phyloP scores from a whole-genome alignment of 495 filamentous ascomycete species.

The Viridothelium virens region DNA sequence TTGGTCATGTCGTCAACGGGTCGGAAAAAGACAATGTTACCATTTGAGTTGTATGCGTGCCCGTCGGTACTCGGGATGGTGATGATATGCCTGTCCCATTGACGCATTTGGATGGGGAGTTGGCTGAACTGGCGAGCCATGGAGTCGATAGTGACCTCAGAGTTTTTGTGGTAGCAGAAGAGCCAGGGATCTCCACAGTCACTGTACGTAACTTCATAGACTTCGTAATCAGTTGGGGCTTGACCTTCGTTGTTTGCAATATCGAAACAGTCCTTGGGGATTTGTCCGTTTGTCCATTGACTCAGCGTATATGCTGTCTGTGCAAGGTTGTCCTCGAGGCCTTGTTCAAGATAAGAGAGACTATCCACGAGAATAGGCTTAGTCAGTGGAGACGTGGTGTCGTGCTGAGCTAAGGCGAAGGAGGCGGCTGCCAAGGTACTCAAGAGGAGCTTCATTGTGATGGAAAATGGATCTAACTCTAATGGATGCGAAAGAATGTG shows the following conservation, averaged over 20 bases:
- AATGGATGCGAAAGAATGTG: background rate
- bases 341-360: slow-evolving; percentile 17
- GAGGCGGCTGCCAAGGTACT: background rate
- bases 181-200: slow-evolving; percentile 33
- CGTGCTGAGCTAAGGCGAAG: background rate
- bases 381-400: background rate
- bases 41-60: slow-evolving; percentile 20
- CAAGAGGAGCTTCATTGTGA: background rate
- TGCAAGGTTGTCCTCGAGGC: slow-evolving; percentile 14
- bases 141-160: slow-evolving; percentile 21
- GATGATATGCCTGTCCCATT: slow-evolving; percentile 25
- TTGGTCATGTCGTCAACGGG: slow-evolving; percentile 18
- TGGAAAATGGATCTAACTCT: background rate
- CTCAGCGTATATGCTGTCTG: slow-evolving; percentile 12
- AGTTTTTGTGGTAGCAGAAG: slow-evolving; percentile 31
- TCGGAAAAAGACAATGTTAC: slow-evolving; percentile 25
- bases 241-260: slow-evolving; percentile 18
- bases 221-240: slow-evolving; percentile 26
- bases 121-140: slow-evolving; percentile 26
- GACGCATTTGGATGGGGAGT: slow-evolving; percentile 31
- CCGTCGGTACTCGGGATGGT: slow-evolving; percentile 13
- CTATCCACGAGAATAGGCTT: background rate
- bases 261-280: slow-evolving; percentile 25
- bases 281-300: slow-evolving; percentile 25
- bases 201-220: slow-evolving; percentile 31